phyloP scores from a whole-genome alignment of 2,329 filamentous ascomycete genomes.

The Colletotrichum scovillei region DNA sequence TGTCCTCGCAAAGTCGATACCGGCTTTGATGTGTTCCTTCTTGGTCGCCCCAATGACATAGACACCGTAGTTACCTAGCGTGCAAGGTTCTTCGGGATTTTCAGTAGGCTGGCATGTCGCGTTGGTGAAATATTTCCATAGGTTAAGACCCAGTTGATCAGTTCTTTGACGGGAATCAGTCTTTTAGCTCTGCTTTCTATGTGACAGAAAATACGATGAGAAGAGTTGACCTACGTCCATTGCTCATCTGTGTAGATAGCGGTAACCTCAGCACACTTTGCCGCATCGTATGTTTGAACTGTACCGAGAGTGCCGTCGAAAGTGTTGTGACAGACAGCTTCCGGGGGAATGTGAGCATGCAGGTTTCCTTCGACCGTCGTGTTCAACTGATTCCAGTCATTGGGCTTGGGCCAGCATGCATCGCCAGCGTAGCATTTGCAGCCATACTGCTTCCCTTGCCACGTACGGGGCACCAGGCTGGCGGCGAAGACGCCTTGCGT shows the following conservation, averaged over 20 bases:
- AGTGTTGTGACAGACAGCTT: constrained; percentile 48
- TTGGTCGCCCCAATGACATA: constrained; percentile 43
- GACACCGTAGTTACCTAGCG: constrained; percentile 51
- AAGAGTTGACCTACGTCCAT: constrained; percentile 47
- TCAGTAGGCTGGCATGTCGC: constrained; percentile 50
- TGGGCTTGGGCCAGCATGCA: constrained; percentile 44
- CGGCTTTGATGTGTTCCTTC: constrained; percentile 41
- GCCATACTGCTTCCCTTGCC: constrained; percentile 43
- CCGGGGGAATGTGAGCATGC: constrained; percentile 43
- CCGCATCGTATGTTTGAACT: constrained; percentile 48
- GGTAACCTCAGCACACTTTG: constrained; percentile 45
- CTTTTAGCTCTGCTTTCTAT: neutral
- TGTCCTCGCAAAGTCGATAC: constrained; percentile 42
- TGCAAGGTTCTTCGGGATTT: constrained; percentile 47
- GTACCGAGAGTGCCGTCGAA: constrained; percentile 51
- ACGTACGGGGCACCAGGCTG: constrained; percentile 12
- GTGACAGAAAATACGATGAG: rapidly evolving
- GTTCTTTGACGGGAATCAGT: constrained; percentile 35
- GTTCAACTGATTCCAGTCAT: constrained; percentile 46
- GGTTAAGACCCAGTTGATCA: constrained; percentile 42
- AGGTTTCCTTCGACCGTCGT: constrained; percentile 50
- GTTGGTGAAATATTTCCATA: constrained; percentile 56
- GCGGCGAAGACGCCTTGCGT: neutral
- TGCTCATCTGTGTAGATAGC: constrained; percentile 46
- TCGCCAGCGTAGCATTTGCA: constrained; percentile 48